A percentile compares a stretch with the other conserved stretches of the same genome.
Conservation (phyloP, 495 filamentous ascomycete species). For the Xylaria curta region DNA sequence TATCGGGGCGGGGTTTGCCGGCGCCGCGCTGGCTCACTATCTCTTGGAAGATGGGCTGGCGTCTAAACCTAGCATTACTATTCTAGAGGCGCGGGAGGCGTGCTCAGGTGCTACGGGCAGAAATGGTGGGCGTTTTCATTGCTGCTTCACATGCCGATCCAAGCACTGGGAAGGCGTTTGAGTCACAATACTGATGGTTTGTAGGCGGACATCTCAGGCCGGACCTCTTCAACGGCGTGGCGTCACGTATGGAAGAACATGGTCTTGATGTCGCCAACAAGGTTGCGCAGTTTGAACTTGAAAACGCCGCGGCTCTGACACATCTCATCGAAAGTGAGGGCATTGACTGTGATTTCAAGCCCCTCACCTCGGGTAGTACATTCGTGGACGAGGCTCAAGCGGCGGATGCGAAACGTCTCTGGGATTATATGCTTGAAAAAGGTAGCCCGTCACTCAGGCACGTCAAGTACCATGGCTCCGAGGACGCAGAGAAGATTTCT, state of each 20-base stretch:
- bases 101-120: constrained; percentile 78
- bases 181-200: background rate
- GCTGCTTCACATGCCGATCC: background rate
- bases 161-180: background rate
- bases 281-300: constrained; percentile 56
- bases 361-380: constrained; percentile 53
- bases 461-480: constrained; percentile 38
- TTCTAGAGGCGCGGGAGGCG: constrained; percentile 73
- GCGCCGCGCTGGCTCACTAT: constrained; percentile 38
- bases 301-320: constrained; percentile 52
- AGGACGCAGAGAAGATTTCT: constrained; percentile 29
- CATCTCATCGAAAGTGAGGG: constrained; percentile 48
- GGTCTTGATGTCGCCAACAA: constrained; percentile 52
- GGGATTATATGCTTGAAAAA: constrained; percentile 46
- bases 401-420: constrained; percentile 42
- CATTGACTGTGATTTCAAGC: constrained; percentile 54
- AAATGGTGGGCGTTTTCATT: constrained; percentile 41
- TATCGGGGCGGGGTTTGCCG: constrained; percentile 46
- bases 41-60: constrained; percentile 36
- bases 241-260: constrained; percentile 42
- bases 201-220: constrained; percentile 59
- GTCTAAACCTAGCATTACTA: constrained; percentile 54
- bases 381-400: constrained; percentile 50
- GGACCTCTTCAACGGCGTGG: constrained; percentile 55
- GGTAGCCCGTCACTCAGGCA: constrained; percentile 42